These are phyloP conservation scores for Penicillium glabrum DNA, from an alignment of 2,329 filamentous ascomycete species.

Conservation along the genomic window DNA sequence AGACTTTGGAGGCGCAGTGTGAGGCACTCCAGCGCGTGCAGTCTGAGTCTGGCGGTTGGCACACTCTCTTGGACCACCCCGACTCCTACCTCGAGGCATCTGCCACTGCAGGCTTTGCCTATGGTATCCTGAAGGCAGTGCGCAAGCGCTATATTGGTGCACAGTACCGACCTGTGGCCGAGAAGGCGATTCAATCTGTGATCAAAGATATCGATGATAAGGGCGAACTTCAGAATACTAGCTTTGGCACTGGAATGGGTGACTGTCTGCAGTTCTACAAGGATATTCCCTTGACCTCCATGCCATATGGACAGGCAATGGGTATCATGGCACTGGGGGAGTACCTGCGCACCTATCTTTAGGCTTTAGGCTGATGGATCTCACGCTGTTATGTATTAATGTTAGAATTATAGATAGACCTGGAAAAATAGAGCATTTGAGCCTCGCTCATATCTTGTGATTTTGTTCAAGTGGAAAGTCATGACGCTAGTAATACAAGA, in stretches of 20 bases:
- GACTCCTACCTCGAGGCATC: conserved; percentile 76
- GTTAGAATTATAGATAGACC: neutral
- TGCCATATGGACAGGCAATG: conserved; percentile 85
- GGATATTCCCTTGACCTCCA: conserved; percentile 72
- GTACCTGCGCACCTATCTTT: conserved; percentile 63
- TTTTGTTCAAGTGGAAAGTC: neutral
- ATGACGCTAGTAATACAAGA: neutral
- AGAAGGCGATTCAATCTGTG: conserved; percentile 67
- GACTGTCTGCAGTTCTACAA: conserved; percentile 72
- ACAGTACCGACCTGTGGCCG: conserved; percentile 61
- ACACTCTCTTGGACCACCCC: conserved; percentile 69
- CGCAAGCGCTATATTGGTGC: conserved; percentile 67
- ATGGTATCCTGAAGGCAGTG: conserved; percentile 72
- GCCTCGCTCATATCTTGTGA: neutral
- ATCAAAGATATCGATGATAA: conserved; percentile 63
- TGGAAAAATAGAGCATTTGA: neutral
- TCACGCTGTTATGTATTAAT: neutral
- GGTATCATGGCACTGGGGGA: conserved; percentile 79
- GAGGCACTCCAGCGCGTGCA: conserved; percentile 64
- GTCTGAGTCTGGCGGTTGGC: conserved; percentile 65
- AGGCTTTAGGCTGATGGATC: conserved; percentile 32
- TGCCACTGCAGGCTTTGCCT: conserved; percentile 78
- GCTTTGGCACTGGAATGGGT: conserved; percentile 79
- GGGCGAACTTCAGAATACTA: conserved; percentile 72
- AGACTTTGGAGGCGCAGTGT: conserved; percentile 67